A percentile compares a stretch with the other conserved stretches of the same genome.
Evolutionary conservation across 148 eudicot genomes (phyloP).

Genomic region (Silene latifolia): DNA sequence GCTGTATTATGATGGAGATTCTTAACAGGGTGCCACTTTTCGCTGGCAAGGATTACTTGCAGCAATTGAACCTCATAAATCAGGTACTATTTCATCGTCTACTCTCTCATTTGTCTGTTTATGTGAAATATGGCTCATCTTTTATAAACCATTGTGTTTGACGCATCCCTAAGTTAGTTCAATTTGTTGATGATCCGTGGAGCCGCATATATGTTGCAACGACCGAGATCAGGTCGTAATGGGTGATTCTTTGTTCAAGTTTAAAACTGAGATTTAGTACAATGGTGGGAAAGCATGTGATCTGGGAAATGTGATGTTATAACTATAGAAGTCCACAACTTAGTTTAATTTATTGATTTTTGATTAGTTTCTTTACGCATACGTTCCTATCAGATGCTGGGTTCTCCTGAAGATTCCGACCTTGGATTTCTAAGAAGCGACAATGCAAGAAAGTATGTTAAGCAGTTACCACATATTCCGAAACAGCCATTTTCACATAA

Average conservation of each 20-base stretch:
- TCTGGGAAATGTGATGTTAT: background rate
- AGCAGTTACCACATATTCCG: conserved; percentile 69
- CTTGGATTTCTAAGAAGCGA: conserved; percentile 89
- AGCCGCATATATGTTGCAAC: background rate
- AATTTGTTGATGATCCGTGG: no score
- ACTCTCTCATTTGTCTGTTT: background rate
- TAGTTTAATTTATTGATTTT: background rate
- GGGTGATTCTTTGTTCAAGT: background rate
- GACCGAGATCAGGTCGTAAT: background rate
- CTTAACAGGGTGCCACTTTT: conserved; percentile 75
- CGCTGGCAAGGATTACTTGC: conserved; percentile 91
- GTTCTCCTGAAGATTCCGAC: conserved; percentile 91
- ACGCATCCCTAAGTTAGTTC: no score
- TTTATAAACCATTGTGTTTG: no score
- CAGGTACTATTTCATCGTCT: conserved; percentile 43
- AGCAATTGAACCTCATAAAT: conserved; percentile 78
- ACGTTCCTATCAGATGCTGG: conserved; percentile 52
- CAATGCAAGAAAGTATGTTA: conserved; percentile 78
- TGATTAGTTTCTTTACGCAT: background rate
- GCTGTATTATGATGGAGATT: conserved; percentile 97
- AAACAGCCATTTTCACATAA: conserved; percentile 58
- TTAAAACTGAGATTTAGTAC: background rate
- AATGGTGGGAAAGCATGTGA: background rate
- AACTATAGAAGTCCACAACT: background rate
- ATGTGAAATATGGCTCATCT: background rate